Percentiles rank a stretch among this genome's conserved stretches.
Evolutionary conservation across 805 yeast species (phyloP).

Genomic region (Saccharomycopsis lassenensis): DNA sequence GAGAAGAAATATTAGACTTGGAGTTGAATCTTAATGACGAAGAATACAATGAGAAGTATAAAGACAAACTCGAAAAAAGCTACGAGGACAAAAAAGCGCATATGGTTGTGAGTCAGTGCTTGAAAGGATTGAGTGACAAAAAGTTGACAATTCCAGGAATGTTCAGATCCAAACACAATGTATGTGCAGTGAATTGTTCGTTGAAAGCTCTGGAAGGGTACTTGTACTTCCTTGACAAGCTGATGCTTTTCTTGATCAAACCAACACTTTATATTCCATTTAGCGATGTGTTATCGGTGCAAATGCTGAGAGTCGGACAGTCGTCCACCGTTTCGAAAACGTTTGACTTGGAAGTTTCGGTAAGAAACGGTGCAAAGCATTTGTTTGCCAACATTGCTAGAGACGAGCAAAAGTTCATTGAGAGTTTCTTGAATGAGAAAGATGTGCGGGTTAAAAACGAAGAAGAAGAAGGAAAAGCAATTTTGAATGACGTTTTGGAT

Average conservation of each 20-base stretch:
- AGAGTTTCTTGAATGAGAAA: constrained; percentile 65
- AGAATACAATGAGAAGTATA: constrained; percentile 66
- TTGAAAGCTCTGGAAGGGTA: constrained; percentile 93
- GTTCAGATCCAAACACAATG: constrained; percentile 62
- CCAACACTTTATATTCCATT: constrained; percentile 89
- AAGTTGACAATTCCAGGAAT: constrained; percentile 79
- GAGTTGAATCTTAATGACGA: constrained; percentile 78
- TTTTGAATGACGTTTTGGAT: constrained; percentile 67
- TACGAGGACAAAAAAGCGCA: constrained; percentile 74
- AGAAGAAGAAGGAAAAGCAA: constrained; percentile 74
- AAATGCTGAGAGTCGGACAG: constrained; percentile 82
- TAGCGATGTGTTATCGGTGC: constrained; percentile 63
- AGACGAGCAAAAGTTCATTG: constrained; percentile 78
- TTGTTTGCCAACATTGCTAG: constrained; percentile 81
- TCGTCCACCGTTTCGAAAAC: constrained; percentile 73
- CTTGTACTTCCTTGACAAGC: constrained; percentile 83
- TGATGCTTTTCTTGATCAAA: constrained; percentile 82
- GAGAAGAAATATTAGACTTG: constrained; percentile 85
- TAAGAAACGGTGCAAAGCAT: constrained; percentile 59
- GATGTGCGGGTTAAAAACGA: constrained; percentile 78
- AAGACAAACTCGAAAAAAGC: constrained; percentile 57
- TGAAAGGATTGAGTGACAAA: constrained; percentile 83
- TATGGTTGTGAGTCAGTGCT: constrained; percentile 75
- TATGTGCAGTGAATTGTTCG: constrained; percentile 85
- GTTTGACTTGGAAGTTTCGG: constrained; percentile 75